Evolutionary conservation across 805 yeast genomes (phyloP).

Genomic region (Spathaspora gorwiae): DNA sequence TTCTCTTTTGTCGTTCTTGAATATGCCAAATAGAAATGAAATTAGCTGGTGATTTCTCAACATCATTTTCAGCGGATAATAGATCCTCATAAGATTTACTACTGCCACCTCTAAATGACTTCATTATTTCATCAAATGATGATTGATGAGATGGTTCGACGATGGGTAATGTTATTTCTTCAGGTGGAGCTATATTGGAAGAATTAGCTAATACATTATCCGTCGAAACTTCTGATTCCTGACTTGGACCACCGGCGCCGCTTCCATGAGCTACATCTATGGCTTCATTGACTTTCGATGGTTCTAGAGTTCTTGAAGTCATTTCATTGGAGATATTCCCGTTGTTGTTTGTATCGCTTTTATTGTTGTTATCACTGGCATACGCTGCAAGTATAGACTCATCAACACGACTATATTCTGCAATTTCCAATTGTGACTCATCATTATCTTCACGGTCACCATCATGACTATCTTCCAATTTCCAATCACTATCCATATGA

Average conservation of each 20-base stretch:
- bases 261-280: background rate
- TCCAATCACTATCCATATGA: constrained; percentile 34
- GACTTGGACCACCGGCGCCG: background rate
- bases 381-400: constrained; percentile 5
- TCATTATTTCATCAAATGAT: constrained; percentile 38
- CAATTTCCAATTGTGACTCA: constrained; percentile 10
- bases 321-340: constrained; percentile 4
- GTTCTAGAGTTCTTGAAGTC: constrained; percentile 14
- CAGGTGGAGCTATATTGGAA: constrained; percentile 35
- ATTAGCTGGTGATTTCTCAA: constrained; percentile 19
- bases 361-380: no score
- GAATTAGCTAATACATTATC: constrained; percentile 38
- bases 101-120: constrained; percentile 13
- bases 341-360: background rate
- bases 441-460: constrained; percentile 38
- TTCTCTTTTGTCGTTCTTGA: constrained; percentile 23
- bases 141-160: constrained; percentile 39
- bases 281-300: constrained; percentile 10
- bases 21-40: constrained; percentile 42
- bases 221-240: background rate
- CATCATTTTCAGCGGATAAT: constrained; percentile 39
- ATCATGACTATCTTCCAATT: constrained; percentile 34
- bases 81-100: constrained; percentile 31
- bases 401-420: background rate
- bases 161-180: constrained; percentile 31